Base-by-base conservation (phyloP, 768 basidiomycete species). In the Ramaria rubella region DNA sequence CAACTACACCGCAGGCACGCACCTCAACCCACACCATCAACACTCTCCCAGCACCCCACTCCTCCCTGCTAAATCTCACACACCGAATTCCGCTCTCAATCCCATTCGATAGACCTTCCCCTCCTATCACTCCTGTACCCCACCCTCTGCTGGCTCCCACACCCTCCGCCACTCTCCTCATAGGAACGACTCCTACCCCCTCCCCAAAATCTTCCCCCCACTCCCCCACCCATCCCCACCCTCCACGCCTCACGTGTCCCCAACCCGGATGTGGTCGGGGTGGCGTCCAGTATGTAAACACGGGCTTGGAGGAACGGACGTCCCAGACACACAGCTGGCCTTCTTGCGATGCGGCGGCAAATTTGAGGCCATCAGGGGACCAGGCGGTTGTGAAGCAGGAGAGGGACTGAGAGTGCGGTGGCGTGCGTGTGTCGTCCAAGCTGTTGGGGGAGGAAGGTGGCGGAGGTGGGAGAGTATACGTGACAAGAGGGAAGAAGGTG, bases 241-340 rank as follows among this genome's bases (percentile, higher is more conserved):
- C n/a, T n/a, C n/a, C n/a, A n/a, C n/a, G n/a, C n/a, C n/a, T n/a
- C n/a, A n/a, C n/a, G n/a, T n/a, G n/a, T n/a, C n/a, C n/a, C n/a
- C n/a, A n/a, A n/a, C n/a, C n/a, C n/a, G n/a, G n/a, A n/a, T n/a
- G n/a, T n/a, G 24, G 33, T 12, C 55, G 44, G 7, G 33, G 29
- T 3, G 43, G 70, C 17, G 85, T 87, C 62, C 83, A 77, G 58
- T 82, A 83, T 6, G 85, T 79, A 62, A 84, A 86, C 61, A 90
- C 64, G 9, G 85, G 85, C 63, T 81, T 81, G 31, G 81, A 76
- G 58, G 83, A 87, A 60, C 90, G 76, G 42, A 90, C 87, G 66
- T 91, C 88, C 87, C 88, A 91, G 8, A 90, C 83, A 0, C 81
- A 86, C 3, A 90, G 83, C 14, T 83, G 75, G 7, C 88, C 88